These are phyloP conservation scores for Aspergillus brasiliensis DNA, from an alignment of 2,329 filamentous ascomycete species.

Conservation along the genomic window DNA sequence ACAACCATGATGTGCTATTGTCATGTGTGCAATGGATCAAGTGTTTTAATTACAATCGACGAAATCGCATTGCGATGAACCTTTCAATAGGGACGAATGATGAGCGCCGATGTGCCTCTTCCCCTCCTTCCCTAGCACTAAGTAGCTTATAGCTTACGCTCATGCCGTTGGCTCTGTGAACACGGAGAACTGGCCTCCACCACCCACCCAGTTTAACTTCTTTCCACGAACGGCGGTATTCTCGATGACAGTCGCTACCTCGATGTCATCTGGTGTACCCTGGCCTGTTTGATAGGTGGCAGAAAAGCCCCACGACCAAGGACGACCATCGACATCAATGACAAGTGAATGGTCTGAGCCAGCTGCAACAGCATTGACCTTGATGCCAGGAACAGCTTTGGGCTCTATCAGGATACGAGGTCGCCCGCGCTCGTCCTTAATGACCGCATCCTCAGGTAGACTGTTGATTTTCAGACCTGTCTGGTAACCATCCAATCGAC, in stretches of 20 bases:
- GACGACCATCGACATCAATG: conserved; percentile 68
- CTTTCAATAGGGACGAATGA: not conserved
- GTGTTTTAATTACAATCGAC: not conserved
- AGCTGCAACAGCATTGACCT: conserved; percentile 61
- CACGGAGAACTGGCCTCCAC: conserved; percentile 75
- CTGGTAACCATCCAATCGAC: conserved; percentile 61
- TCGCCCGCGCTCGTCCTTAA: conserved; percentile 65
- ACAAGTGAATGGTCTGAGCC: conserved; percentile 75
- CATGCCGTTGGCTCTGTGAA: conserved; percentile 36
- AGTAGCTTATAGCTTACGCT: conserved; percentile 12
- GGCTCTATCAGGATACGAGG: conserved; percentile 74
- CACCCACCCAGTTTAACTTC: conserved; percentile 75
- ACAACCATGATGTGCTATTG: no score
- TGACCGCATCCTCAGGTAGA: conserved; percentile 60
- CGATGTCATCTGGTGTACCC: conserved; percentile 76
- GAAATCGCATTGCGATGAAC: not conserved
- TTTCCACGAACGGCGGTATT: conserved; percentile 79
- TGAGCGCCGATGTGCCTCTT: not conserved
- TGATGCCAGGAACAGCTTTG: conserved; percentile 60
- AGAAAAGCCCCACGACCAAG: conserved; percentile 79
- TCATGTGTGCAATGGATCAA: not conserved
- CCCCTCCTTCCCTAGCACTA: not conserved
- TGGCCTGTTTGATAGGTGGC: conserved; percentile 79
- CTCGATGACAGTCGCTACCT: conserved; percentile 75
- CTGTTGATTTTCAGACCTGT: conserved; percentile 61